Evolutionary conservation across 805 yeast species (phyloP).

Genomic region (Jamesozyma spencerorum): DNA sequence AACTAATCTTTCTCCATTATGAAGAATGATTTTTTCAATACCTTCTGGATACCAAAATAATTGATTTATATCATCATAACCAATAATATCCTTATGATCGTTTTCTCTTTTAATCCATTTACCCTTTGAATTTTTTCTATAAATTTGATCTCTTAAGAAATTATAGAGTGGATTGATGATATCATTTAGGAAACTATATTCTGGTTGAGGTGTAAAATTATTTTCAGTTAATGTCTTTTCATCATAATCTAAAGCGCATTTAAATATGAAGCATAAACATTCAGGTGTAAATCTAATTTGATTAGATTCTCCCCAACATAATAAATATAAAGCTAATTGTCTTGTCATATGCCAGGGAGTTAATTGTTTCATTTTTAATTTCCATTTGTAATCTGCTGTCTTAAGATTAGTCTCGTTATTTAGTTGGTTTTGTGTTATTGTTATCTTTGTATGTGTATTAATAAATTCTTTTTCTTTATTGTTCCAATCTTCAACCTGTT

Average conservation of each 20-base stretch:
- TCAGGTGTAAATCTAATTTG: conserved; percentile 84
- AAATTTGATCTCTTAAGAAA: conserved; percentile 61
- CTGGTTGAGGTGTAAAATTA: conserved; percentile 28
- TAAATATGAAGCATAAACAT: conserved; percentile 74
- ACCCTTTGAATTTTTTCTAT: conserved; percentile 39
- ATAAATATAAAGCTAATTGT: conserved; percentile 60
- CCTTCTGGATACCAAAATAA: conserved; percentile 76
- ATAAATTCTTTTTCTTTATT: conserved; percentile 43
- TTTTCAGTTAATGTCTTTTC: conserved; percentile 33
- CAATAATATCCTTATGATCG: conserved; percentile 65
- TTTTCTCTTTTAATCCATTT: conserved; percentile 52
- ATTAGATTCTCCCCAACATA: conserved; percentile 88
- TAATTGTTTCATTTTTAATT: conserved; percentile 46
- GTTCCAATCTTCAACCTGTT: conserved; percentile 33
- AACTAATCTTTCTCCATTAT: conserved; percentile 41
- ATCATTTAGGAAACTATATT: conserved; percentile 50
- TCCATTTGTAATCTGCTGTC: conserved; percentile 81
- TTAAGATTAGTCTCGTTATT: conserved; percentile 58
- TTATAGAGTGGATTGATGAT: conserved; percentile 66
- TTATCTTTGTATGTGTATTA: conserved; percentile 42
- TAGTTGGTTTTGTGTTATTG: conserved; percentile 53
- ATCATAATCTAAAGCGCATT: conserved; percentile 70
- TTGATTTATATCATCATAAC: conserved; percentile 87
- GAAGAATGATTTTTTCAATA: conserved; percentile 44
- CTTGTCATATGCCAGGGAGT: conserved; percentile 50